Base-by-base conservation (phyloP, 2,329 filamentous ascomycete species). In the Verticillium nonalfalfae region DNA sequence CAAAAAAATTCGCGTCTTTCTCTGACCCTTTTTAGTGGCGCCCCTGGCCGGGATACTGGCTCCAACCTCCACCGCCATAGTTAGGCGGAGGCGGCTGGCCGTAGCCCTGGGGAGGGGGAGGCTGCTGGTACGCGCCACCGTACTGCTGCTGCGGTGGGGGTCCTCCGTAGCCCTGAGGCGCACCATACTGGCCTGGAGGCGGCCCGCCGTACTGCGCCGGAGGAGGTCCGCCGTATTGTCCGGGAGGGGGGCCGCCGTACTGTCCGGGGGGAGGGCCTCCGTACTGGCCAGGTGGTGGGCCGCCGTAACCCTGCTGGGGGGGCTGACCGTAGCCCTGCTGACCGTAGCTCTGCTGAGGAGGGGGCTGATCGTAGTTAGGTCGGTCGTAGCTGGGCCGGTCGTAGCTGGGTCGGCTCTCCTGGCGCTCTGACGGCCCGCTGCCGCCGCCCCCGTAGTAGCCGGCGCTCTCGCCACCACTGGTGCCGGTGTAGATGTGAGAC, bases 31-130 rank as follows among this genome's bases (percentile, higher is more conserved):
- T 26, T 57, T 34, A 57, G 31, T 56, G 33, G 7, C 54, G 54
- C 13, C 33, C 26, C 61, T 76, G 74, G 14, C 75, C 75, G n/a
- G 74, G 74, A 58, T 76, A 77, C 58, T 75, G 69, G 56, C 68
- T 69, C 74, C 74, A 77, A 10, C 69, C 58, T 18, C 40, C 58
- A 34, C 58, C 67, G 7, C 71, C 66, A 35, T 72, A 67, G n/a
- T 65, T 65, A 59, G 66, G 58, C 56, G 65, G 61, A 59, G 64
- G 68, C 15, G 33, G 31, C 56, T 61, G 60, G 18, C 66, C 66
- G 13, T 69, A 59, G 3, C 65, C 7, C 54, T 67, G 66, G 62
- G 61, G 60, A 58, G 57, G 63, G 31, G 60, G 61, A 57, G 59
- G 52, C 55, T 62, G 62, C 26, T 64, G 62, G 11, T 60, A 57